Base-by-base conservation (phyloP, 805 yeast genomes). In the Jamesozyma piceae region DNA sequence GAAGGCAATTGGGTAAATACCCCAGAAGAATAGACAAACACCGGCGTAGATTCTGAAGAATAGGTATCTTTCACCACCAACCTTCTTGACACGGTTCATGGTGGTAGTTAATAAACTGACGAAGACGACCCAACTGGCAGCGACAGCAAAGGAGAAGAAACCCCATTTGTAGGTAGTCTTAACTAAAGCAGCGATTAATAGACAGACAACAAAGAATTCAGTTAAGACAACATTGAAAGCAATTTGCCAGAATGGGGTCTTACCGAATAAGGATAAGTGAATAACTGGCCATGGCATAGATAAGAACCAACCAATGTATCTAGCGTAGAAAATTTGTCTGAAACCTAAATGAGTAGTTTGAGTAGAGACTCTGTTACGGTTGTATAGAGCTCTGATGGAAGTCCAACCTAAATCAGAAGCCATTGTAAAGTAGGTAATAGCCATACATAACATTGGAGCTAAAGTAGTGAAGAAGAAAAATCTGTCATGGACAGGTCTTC, bases 371-470 rank as follows among this genome's bases (percentile, higher is more conserved):
- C 55, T 55, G 38, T 67, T 72, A 51, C 75, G 79, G 46, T 67
- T 59, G 58, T 75, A 77, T 51, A 75, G 76, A 37, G 71, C 71
- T 32, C 61, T 60, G 38, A 70, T 63, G 19, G 64, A 64, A 37
- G 79, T 57, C 68, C 72, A 74, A 61, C 83, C 82, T 44, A 77
- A 67, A 56, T 77, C 64, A 28, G 82, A 74, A 37, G 82, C 82
- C 58, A 73, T 58, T 3, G 80, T 73, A 58, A 72, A 77, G 55
- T 77, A 77, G 43, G 72, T 57, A 48, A 68, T 63, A 21, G 75
- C 63, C 62, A 74, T 55, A 42, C 72, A 64, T 42, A 73, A 59
- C 44, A 62, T 57, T 10, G 74, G 68, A 35, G 68, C 66, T 43
- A 73, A 64, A 20, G 78, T 72, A 41, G 68, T 54, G 36, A 47